Percentiles rank a stretch among this genome's conserved stretches.
Conservation (phyloP, 129 eudicot genomes). For the Kitagawia praeruptora region DNA sequence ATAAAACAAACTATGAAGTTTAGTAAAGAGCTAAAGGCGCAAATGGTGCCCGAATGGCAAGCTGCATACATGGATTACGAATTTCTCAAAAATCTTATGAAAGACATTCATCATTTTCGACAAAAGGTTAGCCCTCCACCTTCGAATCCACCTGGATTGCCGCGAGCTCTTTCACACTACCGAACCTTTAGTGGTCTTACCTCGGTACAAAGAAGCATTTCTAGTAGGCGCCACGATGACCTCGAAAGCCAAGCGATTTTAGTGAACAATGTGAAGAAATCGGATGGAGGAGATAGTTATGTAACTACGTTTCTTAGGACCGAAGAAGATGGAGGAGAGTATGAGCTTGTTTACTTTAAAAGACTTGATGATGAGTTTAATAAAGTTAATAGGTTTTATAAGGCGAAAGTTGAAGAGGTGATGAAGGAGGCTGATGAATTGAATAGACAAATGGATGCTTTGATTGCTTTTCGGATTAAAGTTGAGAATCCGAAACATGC, state of each 20-base stretch:
- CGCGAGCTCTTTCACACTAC: constrained; percentile 21
- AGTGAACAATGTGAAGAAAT: constrained; percentile 6
- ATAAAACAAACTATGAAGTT: constrained; percentile 35
- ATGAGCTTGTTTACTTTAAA: constrained; percentile 38
- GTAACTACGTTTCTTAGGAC: constrained; percentile 48
- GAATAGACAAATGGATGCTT: constrained; percentile 58
- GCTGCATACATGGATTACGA: constrained; percentile 49
- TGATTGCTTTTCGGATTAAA: constrained; percentile 48
- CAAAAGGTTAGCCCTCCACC: constrained; percentile 11
- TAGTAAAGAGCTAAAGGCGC: constrained; percentile 43
- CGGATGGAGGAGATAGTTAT: constrained; percentile 5
- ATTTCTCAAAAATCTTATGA: constrained; percentile 28
- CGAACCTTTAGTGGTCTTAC: constrained; percentile 53
- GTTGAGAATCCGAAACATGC: constrained; percentile 29
- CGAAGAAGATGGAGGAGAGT: constrained; percentile 54
- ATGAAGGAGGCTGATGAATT: constrained; percentile 37
- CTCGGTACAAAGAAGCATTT: neutral
- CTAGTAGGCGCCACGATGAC: neutral
- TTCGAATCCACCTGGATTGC: neutral
- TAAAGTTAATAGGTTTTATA: constrained; percentile 43
- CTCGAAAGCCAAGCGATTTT: constrained; percentile 7
- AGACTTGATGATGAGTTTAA: constrained; percentile 56
- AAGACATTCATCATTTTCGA: constrained; percentile 28
- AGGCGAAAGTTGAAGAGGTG: constrained; percentile 38
- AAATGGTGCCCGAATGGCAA: constrained; percentile 75